A percentile compares a stretch with the other conserved stretches of the same genome.
Evolutionary conservation across 768 basidiomycete genomes (phyloP).

Genomic region (Tylopilus subfusipes): DNA sequence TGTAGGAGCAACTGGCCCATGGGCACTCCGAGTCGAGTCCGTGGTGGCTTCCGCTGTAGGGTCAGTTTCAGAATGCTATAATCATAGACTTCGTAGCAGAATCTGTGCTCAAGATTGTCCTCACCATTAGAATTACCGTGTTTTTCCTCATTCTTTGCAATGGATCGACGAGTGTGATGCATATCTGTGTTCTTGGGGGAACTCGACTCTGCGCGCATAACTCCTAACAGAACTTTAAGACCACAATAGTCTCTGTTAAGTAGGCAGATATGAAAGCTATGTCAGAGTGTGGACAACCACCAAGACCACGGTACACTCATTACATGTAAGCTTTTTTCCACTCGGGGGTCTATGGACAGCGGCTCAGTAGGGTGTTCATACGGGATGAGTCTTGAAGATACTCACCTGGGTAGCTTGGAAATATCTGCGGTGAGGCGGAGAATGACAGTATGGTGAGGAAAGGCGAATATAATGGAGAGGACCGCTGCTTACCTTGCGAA

Average conservation of each 20-base stretch:
- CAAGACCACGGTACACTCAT: not conserved
- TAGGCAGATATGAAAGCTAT: not conserved
- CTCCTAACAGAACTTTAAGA: conserved; percentile 65
- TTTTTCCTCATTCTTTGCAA: not conserved
- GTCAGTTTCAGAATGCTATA: not conserved
- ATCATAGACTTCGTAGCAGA: not conserved
- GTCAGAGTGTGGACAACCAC: not conserved
- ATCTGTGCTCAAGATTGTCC: not conserved
- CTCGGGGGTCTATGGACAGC: conserved; percentile 72
- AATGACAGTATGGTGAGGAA: not conserved
- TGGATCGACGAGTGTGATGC: not conserved
- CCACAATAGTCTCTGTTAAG: conserved; percentile 61
- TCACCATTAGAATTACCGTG: conserved; percentile 4
- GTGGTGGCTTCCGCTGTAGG: not conserved
- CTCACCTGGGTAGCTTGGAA: conserved; percentile 64
- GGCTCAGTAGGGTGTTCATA: conserved; percentile 2
- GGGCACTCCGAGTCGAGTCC: too few relatives aligned
- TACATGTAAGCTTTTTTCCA: conserved; percentile 40
- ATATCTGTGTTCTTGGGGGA: conserved; percentile 33
- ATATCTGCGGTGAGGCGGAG: conserved; percentile 41
- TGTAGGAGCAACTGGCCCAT: not conserved
- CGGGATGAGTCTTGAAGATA: not conserved
- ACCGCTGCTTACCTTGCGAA: conserved; percentile 47
- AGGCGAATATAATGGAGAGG: not conserved
- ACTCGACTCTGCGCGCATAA: too few relatives aligned